Evolutionary conservation across 768 basidiomycete species (phyloP).

Genomic region (Macrolepiota dolichaula): DNA sequence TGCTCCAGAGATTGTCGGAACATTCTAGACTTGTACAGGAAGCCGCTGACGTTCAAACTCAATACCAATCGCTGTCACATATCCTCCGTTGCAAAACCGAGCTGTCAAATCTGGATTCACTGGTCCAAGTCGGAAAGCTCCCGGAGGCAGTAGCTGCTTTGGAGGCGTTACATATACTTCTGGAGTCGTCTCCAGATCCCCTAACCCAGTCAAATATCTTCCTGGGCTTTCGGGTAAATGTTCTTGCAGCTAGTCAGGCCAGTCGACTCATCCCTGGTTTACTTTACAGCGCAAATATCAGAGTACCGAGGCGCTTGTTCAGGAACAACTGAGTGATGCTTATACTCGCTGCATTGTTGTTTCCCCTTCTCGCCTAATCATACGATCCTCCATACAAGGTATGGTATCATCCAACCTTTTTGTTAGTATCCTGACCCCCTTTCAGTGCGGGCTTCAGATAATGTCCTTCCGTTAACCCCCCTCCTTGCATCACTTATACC

Average conservation of each 20-base stretch:
- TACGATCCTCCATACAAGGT: slow-evolving; percentile 52
- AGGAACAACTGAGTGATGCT: slow-evolving; percentile 72
- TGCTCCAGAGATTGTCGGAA: slow-evolving; percentile 50
- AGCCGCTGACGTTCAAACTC: slow-evolving; percentile 49
- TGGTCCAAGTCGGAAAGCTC: slow-evolving; percentile 57
- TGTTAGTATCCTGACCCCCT: background rate
- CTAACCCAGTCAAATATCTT: slow-evolving; percentile 51
- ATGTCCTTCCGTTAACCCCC: slow-evolving; percentile 45
- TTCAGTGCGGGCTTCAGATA: slow-evolving; percentile 56
- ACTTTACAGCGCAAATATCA: slow-evolving; percentile 48
- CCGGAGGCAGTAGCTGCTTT: slow-evolving; percentile 57
- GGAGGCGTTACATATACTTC: slow-evolving; percentile 35
- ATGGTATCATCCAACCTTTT: background rate
- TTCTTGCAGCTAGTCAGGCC: background rate
- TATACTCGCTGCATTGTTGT: slow-evolving; percentile 57
- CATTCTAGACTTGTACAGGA: slow-evolving; percentile 67
- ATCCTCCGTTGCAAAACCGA: slow-evolving; percentile 49
- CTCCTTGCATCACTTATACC: slow-evolving; percentile 59
- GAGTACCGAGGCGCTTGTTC: slow-evolving; percentile 51
- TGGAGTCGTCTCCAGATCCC: slow-evolving; percentile 47
- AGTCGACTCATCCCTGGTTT: background rate
- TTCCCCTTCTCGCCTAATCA: slow-evolving; percentile 43
- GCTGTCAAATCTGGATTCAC: slow-evolving; percentile 37
- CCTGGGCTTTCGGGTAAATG: slow-evolving; percentile 54
- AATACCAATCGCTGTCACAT: slow-evolving; percentile 50